Evolutionary conservation across 108 stramenopile species (phyloP), one percentile per base, ranked within the genome.

Genomic region (Schizochytrium sp.): DNA sequence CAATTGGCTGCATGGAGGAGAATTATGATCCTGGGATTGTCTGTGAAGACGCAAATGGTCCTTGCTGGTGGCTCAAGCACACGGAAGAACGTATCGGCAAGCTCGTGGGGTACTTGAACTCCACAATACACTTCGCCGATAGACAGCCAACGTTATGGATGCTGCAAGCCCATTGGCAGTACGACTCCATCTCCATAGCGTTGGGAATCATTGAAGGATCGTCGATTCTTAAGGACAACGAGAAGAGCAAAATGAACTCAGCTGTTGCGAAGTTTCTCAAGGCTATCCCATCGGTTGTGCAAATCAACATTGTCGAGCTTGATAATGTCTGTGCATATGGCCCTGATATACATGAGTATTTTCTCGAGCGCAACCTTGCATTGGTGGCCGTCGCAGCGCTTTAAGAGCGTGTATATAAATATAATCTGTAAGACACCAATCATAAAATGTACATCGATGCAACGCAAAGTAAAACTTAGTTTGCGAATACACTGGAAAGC

Each of bases 131-230:
- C 10, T 5, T 38, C 64, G 76, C 45, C 76, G 47, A 5, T 49
- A 53, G 47, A 56, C 40, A 69, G 10, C 50, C 0, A 13, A 42
- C 10, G 38, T 47, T 83, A 5, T 83, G 76, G 76, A 83, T 83
- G 76, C 50, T 55, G 8, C 76, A 83, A 40, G 76, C 76, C 10
- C 76, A 83, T 40, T 83, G 76, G 76, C 76, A 83, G 53, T 83
- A 83, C 47, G 53, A 83, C 47, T n/a, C 76, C 55, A 38, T 2
- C 3, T 17, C 76, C 10, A 55, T 83, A 10, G 76, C 76, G 10
- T n/a, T 83, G 10, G 76, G 76, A 10, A 49, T 50, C 10, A 17
- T 55, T 40, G 50, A 83, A 49, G 53, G 53, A 47, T 83, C 76
- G 15, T 38, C 76, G 53, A 5, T 83, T 40, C 19, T 83, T 40